phyloP scores from a whole-genome alignment of 768 basidiomycete species.

The Termitomyces sp. region DNA sequence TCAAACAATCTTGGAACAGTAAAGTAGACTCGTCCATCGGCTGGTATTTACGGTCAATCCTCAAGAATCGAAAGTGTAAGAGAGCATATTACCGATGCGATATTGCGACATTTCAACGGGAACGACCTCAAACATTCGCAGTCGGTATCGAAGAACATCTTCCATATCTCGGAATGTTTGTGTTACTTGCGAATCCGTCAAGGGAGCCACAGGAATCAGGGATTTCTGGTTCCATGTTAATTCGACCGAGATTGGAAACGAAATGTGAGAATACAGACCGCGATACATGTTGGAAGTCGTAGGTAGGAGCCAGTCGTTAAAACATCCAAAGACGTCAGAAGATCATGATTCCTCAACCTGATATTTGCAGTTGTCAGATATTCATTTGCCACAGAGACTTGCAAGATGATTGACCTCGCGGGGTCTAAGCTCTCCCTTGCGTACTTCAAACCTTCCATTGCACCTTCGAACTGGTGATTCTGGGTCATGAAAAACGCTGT shows the following conservation, averaged over 20 bases:
- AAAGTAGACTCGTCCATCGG: constrained; percentile 77
- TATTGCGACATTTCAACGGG: constrained; percentile 79
- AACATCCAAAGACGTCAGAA: constrained; percentile 87
- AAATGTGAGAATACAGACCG: constrained; percentile 38
- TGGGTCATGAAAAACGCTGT: constrained; percentile 84
- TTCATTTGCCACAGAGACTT: not conserved
- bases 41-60: constrained; percentile 25
- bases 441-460: constrained; percentile 56
- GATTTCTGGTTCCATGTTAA: constrained; percentile 48
- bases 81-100: constrained; percentile 44
- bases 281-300: constrained; percentile 75
- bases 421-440: constrained; percentile 68
- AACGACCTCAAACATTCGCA: constrained; percentile 73
- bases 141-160: constrained; percentile 69
- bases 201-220: constrained; percentile 56
- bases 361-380: not conserved
- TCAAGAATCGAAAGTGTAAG: not conserved
- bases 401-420: constrained; percentile 52
- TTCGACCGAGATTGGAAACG: constrained; percentile 4
- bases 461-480: constrained; percentile 76
- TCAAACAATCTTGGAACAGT: constrained; percentile 69
- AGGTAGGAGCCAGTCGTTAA: constrained; percentile 83
- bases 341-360: constrained; percentile 86
- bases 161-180: constrained; percentile 71
- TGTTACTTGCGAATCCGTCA: constrained; percentile 63